A percentile compares a stretch with the other conserved stretches of the same genome.
Conservation (phyloP, 257 asterid species). For the Solanum etuberosum region DNA sequence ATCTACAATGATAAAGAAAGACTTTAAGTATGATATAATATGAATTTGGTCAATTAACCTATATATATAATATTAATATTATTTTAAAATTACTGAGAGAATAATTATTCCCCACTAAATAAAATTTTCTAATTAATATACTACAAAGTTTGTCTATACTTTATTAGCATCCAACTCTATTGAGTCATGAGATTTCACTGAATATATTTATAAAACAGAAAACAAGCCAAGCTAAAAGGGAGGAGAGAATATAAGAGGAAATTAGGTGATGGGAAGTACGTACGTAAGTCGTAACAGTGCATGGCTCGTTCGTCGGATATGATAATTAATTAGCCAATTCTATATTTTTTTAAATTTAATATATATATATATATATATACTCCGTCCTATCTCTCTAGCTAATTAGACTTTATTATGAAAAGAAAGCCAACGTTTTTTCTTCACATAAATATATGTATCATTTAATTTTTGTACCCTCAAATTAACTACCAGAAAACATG, state of each 20-base stretch:
- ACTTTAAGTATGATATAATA: not conserved
- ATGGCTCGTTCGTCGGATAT: not conserved
- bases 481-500: not conserved
- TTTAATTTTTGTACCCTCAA: not conserved
- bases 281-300: not conserved
- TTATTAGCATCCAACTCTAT: accelerated
- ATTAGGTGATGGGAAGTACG: not conserved
- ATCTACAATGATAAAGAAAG: not conserved
- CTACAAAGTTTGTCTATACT: too few relatives aligned
- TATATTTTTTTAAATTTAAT: not conserved
- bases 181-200: too few relatives aligned
- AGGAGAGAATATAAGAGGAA: not conserved
- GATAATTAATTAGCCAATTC: not conserved
- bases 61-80: too few relatives aligned
- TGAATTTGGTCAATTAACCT: not conserved
- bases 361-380: too few relatives aligned
- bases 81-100: too few relatives aligned
- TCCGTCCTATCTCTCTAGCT: not conserved
- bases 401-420: not conserved
- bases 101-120: too few relatives aligned
- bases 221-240: not conserved
- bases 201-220: not conserved
- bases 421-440: not conserved
- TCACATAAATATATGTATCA: not conserved
- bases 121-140: too few relatives aligned